Percentiles rank a stretch among this genome's conserved stretches.
Conservation (phyloP, 2,329 filamentous ascomycete genomes). For the Leptoxyphium fumago region DNA sequence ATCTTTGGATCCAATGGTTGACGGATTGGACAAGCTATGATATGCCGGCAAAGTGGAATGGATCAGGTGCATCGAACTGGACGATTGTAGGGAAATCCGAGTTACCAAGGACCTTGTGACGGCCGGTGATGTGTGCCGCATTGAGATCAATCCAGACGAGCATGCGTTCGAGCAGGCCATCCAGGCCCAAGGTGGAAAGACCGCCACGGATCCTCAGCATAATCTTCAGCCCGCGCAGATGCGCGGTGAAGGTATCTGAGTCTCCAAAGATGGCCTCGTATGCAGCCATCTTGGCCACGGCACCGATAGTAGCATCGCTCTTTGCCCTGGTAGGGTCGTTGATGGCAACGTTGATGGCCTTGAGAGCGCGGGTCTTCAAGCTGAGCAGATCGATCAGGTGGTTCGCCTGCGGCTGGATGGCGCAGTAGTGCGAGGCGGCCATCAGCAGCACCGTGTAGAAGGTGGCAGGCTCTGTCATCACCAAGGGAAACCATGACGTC, state of each 20-base stretch:
- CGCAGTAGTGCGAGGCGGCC: slow-evolving; percentile 26
- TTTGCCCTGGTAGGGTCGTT: slow-evolving; percentile 15
- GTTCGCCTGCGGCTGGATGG: slow-evolving; percentile 11
- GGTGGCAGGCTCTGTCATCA: slow-evolving; percentile 24
- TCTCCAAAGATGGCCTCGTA: slow-evolving; percentile 38
- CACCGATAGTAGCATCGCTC: slow-evolving; percentile 31
- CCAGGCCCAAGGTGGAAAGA: slow-evolving; percentile 26
- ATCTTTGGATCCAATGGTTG: too few relatives aligned
- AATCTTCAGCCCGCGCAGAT: slow-evolving; percentile 32
- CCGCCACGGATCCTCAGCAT: slow-evolving; percentile 35
- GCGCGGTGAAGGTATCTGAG: slow-evolving; percentile 27
- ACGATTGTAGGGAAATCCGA: slow-evolving; percentile 9
- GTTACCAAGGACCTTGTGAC: slow-evolving; percentile 6
- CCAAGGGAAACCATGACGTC: slow-evolving; percentile 27
- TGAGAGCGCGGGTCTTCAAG: slow-evolving; percentile 31
- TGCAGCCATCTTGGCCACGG: slow-evolving; percentile 37
- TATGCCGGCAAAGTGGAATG: slow-evolving; percentile 12
- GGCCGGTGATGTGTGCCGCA: slow-evolving; percentile 11
- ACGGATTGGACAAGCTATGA: not conserved
- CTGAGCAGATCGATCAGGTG: slow-evolving; percentile 24
- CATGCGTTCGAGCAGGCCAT: slow-evolving; percentile 32
- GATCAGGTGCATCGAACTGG: slow-evolving; percentile 10
- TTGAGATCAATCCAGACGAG: slow-evolving; percentile 35
- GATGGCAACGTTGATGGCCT: slow-evolving; percentile 28
- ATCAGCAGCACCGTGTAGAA: slow-evolving; percentile 29